phyloP scores from a whole-genome alignment of 1,284 basidiomycete genomes.

The Cryptococcus depauperatus region DNA sequence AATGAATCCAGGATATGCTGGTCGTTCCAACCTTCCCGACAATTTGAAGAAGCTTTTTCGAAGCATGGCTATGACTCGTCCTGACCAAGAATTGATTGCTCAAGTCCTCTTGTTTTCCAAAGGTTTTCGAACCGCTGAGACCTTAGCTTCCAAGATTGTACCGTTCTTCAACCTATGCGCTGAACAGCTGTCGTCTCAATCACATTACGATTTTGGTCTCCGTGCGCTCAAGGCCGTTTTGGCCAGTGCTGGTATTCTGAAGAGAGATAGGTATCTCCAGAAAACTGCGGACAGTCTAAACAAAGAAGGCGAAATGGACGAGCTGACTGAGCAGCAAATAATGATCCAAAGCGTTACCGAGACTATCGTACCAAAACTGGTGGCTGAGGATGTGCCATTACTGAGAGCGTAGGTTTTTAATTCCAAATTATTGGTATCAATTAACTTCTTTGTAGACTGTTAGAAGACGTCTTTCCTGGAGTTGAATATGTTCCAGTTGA shows the following conservation, averaged over 20 bases:
- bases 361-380: conserved; percentile 96
- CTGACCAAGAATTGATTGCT: conserved; percentile 95
- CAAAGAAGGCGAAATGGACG: conserved; percentile 48
- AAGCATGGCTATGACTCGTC: conserved; percentile 98
- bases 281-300: conserved; percentile 1
- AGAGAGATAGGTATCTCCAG: conserved; percentile 69
- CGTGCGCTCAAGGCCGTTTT: conserved; percentile 96
- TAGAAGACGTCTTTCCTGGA: conserved; percentile 96
- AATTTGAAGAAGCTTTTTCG: conserved; percentile 62
- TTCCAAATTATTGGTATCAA: too few relatives aligned
- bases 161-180: conserved; percentile 98
- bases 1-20: conserved; percentile 96
- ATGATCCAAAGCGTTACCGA: conserved; percentile 99
- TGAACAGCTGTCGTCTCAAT: conserved; percentile 92
- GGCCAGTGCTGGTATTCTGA: conserved; percentile 93
- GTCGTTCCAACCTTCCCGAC: conserved; percentile 87
- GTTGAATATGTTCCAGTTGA: conserved; percentile 85
- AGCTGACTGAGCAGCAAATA: conserved; percentile 89
- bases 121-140: conserved; percentile 95
- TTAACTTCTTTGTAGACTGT: conserved; percentile 54
- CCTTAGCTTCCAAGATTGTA: conserved; percentile 91
- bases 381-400: conserved; percentile 92
- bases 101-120: conserved; percentile 99
- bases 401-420: conserved; percentile 68
- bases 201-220: conserved; percentile 98